phyloP scores from a whole-genome alignment of 768 basidiomycete genomes.

The Sarcodon sp. region DNA sequence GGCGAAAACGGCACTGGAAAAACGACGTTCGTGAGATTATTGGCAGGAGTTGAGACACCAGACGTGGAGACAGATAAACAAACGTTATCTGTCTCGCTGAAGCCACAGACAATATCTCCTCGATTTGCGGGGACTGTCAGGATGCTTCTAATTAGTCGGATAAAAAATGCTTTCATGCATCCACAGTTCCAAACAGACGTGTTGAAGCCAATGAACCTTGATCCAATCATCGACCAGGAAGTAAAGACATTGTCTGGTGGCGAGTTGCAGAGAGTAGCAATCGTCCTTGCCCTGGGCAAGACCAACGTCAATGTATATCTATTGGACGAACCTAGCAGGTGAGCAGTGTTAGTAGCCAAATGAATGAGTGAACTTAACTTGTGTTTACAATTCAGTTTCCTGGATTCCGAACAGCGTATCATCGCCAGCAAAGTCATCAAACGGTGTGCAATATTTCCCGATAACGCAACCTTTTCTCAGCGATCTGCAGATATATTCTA shows the following conservation, averaged over 20 bases:
- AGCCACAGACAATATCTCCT: conserved; percentile 97
- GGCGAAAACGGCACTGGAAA: conserved; percentile 99
- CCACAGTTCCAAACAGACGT: conserved; percentile 99
- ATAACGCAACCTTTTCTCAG: conserved; percentile 2
- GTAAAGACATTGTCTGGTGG: conserved; percentile 98
- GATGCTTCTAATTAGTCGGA: conserved; percentile 87
- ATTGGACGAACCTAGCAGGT: conserved; percentile 88
- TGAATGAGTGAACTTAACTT: background rate
- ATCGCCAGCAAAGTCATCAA: conserved; percentile 97
- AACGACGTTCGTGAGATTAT: conserved; percentile 92
- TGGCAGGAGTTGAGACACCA: conserved; percentile 79
- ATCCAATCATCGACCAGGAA: conserved; percentile 93
- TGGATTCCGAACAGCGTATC: conserved; percentile 99
- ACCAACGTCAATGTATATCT: conserved; percentile 82
- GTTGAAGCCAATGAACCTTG: conserved; percentile 93
- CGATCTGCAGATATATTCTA: conserved; percentile 61
- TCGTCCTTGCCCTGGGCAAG: conserved; percentile 85
- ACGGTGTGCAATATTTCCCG: conserved; percentile 29
- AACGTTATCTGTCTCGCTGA: conserved; percentile 79
- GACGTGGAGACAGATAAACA: conserved; percentile 78
- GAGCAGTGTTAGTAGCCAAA: conserved; percentile 10
- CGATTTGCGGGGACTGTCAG: conserved; percentile 97
- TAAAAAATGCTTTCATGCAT: conserved; percentile 95
- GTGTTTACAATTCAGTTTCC: conserved; percentile 42
- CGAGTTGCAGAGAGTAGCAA: conserved; percentile 95